Evolutionary conservation across 306 rosid genomes (phyloP).

Genomic region (Sicyos edulis): DNA sequence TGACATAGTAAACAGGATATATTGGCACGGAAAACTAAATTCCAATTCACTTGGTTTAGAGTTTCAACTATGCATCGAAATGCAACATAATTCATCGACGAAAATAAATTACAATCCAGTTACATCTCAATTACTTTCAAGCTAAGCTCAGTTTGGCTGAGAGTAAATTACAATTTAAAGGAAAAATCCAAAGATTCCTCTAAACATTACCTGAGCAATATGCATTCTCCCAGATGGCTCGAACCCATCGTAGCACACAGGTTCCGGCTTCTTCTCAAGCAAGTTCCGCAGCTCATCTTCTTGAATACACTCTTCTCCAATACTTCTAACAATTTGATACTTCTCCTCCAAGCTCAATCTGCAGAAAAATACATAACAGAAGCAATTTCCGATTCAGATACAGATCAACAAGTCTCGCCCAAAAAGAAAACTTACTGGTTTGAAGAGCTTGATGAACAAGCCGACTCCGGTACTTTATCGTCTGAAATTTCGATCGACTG

Average conservation of each 20-base stretch:
- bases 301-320: constrained; percentile 87
- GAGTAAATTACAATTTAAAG: not conserved
- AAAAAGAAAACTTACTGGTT: constrained; percentile 23
- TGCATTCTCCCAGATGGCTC: constrained; percentile 96
- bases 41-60: not conserved
- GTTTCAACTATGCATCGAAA: not conserved
- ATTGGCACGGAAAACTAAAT: constrained; percentile 3
- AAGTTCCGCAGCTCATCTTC: constrained; percentile 69
- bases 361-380: not conserved
- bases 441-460: constrained; percentile 31
- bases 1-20: not conserved
- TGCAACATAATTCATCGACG: not conserved
- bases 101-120: not conserved
- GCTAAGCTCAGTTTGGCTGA: too few relatives aligned
- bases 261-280: constrained; percentile 59
- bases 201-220: constrained; percentile 65
- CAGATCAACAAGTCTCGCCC: not conserved
- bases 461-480: constrained; percentile 9
- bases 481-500: constrained; percentile 39
- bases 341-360: constrained; percentile 50
- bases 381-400: not conserved
- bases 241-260: constrained; percentile 79
- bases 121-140: too few relatives aligned
- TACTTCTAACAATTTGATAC: constrained; percentile 51
- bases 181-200: not conserved